A percentile compares a stretch with the other conserved stretches of the same genome.
phyloP scores from a whole-genome alignment of 768 basidiomycete genomes.

The Heimioporus sp. region DNA sequence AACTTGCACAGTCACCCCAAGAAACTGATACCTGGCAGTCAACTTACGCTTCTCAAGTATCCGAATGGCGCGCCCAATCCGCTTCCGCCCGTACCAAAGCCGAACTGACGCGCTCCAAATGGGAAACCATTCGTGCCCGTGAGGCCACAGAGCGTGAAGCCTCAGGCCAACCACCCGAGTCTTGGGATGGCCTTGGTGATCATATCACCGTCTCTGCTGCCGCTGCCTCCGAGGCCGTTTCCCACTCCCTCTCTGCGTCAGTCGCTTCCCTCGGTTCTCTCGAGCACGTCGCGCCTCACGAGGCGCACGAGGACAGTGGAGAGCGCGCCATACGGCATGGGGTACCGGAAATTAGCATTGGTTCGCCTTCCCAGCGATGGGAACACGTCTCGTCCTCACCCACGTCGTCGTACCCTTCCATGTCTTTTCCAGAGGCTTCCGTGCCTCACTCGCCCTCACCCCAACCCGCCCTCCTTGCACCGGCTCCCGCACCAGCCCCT shows the following conservation, averaged over 20 bases:
- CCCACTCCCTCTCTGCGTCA: conserved; percentile 18
- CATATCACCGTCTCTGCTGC: conserved; percentile 22
- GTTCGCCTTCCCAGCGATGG: conserved; percentile 58
- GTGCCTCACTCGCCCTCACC: conserved; percentile 46
- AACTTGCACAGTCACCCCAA: background rate
- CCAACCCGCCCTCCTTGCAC: conserved; percentile 21
- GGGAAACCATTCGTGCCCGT: conserved; percentile 58
- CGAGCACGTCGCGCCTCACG: conserved; percentile 18
- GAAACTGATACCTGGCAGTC: conserved; percentile 57
- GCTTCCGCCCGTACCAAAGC: conserved; percentile 73
- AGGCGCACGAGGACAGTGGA: conserved; percentile 26
- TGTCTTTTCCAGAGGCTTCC: conserved; percentile 67
- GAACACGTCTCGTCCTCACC: conserved; percentile 64
- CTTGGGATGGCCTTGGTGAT: conserved; percentile 23
- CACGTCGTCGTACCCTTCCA: conserved; percentile 73
- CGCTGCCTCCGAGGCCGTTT: conserved; percentile 16
- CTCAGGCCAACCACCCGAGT: conserved; percentile 20
- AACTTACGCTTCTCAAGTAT: conserved; percentile 67
- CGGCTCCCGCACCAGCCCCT: conserved; percentile 1
- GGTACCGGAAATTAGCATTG: conserved; percentile 12
- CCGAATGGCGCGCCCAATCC: conserved; percentile 69
- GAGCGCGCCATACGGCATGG: conserved; percentile 1
- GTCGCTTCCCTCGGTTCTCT: conserved; percentile 17
- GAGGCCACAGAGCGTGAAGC: conserved; percentile 45
- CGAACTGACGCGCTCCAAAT: conserved; percentile 67